Evolutionary conservation across 139 green algal genomes (phyloP), one percentile per base, ranked within the genome.

Genomic region (Chlamydomonas eustigma): DNA sequence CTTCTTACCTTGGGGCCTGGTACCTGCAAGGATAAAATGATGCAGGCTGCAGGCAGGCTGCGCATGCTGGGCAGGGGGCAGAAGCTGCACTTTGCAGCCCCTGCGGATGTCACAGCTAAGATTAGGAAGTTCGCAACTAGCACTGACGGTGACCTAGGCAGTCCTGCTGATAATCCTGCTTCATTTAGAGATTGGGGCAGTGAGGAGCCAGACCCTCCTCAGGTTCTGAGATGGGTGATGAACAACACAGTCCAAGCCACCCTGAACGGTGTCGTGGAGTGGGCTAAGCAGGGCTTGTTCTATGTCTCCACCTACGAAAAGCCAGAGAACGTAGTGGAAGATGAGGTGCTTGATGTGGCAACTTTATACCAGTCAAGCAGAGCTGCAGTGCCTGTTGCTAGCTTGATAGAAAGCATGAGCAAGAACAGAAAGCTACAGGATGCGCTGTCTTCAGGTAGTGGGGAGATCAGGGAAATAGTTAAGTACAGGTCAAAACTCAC

Each of bases 21-120:
- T 50, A 76, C 81, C 37, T 78, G 67, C 77, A 89, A 88, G 71
- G 84, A 90, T 70, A 88, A 90, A 81, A 52, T 92, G 5, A 90
- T 92, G 67, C 73, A 83, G 78, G 83, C 75, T 12, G 82, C 80
- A 3, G 80, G 71, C 1, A 64, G 76, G 22, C 39, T 87, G 78
- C 64, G 77, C 35, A 70, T 81, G 73, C 74, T 87, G 66, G 84
- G 73, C 38, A 63, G 73, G n/a, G 78, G 76, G 12, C 82, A 84
- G 80, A 75, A 50, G 3, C 52, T 89, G 39, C 39, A 32, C 44
- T 32, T 81, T 5, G 76, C 73, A 1, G 84, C 51, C 28, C 66
- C 77, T 4, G n/a, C 67, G 2, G 84, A 87, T 37, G 73, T 85
- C 3, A 80, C 68, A 4, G 70, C 63, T 2, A 81, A 81, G 33